Evolutionary conservation across 371 early-diverging fungal species (phyloP).

Genomic region (Apophysomyces sp.): DNA sequence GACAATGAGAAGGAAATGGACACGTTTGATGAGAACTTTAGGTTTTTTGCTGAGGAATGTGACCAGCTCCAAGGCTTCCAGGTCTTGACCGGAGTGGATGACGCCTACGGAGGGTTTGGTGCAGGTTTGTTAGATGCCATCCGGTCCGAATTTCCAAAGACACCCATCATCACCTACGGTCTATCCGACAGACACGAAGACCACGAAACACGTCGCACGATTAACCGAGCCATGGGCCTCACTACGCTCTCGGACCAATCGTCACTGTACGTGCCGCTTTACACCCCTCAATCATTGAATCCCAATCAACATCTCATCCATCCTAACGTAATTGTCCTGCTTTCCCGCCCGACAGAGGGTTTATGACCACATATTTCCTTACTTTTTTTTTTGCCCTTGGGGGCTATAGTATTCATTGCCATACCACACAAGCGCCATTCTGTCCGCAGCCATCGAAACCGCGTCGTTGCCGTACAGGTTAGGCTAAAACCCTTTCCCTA

Average conservation of each 20-base stretch:
- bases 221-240: conserved; percentile 55
- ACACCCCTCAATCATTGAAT: conserved; percentile 31
- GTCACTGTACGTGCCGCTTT: conserved; percentile 60
- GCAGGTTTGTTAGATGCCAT: conserved; percentile 63
- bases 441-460: conserved; percentile 68
- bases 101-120: conserved; percentile 81
- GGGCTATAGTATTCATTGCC: conserved; percentile 35
- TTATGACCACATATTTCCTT: too few relatives aligned
- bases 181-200: conserved; percentile 39
- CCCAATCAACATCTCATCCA: conserved; percentile 19
- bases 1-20: conserved; percentile 64
- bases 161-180: conserved; percentile 68
- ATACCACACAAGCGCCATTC: conserved; percentile 69
- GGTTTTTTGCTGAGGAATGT: conserved; percentile 83
- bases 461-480: conserved; percentile 56
- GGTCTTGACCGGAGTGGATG: conserved; percentile 66
- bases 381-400: too few relatives aligned
- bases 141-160: conserved; percentile 78
- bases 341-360: too few relatives aligned
- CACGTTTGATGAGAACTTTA: conserved; percentile 74
- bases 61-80: conserved; percentile 88
- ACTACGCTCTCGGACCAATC: conserved; percentile 48
- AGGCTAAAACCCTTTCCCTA: background rate
- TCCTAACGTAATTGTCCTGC: conserved; percentile 15
- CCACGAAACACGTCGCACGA: background rate